Conservation (phyloP, 2,329 filamentous ascomycete species). For the Alternaria gaisen region DNA sequence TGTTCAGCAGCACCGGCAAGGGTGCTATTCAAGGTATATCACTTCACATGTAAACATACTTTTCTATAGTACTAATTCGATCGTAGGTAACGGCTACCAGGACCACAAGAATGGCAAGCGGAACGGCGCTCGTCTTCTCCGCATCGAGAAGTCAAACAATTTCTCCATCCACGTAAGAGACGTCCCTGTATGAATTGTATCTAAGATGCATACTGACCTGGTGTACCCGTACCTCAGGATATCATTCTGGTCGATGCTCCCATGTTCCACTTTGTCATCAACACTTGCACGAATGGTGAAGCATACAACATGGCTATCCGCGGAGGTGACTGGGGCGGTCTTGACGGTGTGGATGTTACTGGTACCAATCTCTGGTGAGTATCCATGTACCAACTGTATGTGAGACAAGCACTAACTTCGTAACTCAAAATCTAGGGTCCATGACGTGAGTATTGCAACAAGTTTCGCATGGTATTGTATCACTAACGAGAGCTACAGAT, state of each 20-base stretch:
- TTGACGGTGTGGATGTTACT: constrained; percentile 67
- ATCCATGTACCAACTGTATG: neutral
- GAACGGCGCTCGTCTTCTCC: constrained; percentile 57
- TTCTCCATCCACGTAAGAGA: constrained; percentile 56
- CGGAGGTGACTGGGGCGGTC: constrained; percentile 60
- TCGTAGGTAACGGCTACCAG: constrained; percentile 57
- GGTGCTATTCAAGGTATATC: constrained; percentile 60
- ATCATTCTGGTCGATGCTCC: constrained; percentile 60
- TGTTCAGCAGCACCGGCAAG: constrained; percentile 62
- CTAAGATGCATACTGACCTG: neutral
- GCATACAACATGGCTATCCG: constrained; percentile 66
- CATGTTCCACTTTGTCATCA: constrained; percentile 61
- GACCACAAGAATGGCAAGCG: constrained; percentile 56
- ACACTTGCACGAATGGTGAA: constrained; percentile 62
- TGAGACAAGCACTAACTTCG: neutral
- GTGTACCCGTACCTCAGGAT: constrained; percentile 37
- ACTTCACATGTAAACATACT: neutral
- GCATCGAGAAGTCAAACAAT: constrained; percentile 56
- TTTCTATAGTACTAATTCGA: neutral
- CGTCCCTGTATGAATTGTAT: neutral
- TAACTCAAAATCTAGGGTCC: constrained; percentile 49
- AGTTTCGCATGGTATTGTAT: neutral
- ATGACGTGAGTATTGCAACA: constrained; percentile 53
- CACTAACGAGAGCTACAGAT: constrained; percentile 39
- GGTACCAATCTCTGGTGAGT: constrained; percentile 60